Conservation (phyloP, 768 basidiomycete species). For the Tylopilus intermedius region DNA sequence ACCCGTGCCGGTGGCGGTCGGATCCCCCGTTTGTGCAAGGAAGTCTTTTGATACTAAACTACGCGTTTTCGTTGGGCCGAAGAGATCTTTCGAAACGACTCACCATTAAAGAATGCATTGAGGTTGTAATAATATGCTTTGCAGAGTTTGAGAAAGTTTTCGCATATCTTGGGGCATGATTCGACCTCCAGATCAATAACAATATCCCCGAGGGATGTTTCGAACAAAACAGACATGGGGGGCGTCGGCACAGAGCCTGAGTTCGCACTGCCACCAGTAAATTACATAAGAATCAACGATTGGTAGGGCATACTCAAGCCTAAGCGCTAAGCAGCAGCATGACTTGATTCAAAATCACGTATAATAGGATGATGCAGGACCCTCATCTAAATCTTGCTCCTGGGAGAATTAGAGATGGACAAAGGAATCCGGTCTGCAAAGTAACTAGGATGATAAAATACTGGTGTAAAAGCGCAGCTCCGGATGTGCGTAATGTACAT, state of each 20-base stretch:
- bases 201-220: slow-evolving; percentile 95
- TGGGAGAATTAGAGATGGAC: too few relatives aligned
- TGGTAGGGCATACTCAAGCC: too few relatives aligned
- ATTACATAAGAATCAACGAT: too few relatives aligned
- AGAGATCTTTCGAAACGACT: slow-evolving; percentile 24
- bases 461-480: slow-evolving; percentile 1
- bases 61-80: neutral
- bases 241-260: neutral
- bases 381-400: too few relatives aligned
- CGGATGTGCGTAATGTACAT: slow-evolving; percentile 17
- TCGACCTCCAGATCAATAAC: slow-evolving; percentile 95
- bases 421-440: neutral
- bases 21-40: slow-evolving; percentile 94
- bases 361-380: too few relatives aligned
- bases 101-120: slow-evolving; percentile 97
- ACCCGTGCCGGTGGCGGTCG: slow-evolving; percentile 89
- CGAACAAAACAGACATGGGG: slow-evolving; percentile 89
- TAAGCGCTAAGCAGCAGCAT: too few relatives aligned
- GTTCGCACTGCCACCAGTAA: too few relatives aligned
- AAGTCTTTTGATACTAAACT: slow-evolving; percentile 90
- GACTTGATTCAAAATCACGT: too few relatives aligned
- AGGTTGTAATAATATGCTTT: slow-evolving; percentile 97
- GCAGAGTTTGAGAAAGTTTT: slow-evolving; percentile 97
- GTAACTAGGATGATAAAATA: neutral
- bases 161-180: slow-evolving; percentile 82